Base-by-base conservation (phyloP, 306 rosid species). In the Chamaecrista fasciculata region DNA sequence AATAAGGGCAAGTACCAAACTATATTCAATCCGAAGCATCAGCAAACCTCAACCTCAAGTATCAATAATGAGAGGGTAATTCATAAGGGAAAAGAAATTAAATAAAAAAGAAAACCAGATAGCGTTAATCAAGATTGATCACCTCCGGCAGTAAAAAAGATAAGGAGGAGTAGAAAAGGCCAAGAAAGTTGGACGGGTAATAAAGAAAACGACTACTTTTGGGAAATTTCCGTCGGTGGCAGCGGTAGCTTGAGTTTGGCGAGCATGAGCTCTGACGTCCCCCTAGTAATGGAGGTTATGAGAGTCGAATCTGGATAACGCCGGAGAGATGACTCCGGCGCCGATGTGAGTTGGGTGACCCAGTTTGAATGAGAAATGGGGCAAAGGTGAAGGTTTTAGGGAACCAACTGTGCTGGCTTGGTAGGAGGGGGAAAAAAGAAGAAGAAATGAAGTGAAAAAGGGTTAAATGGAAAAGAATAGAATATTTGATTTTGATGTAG, bases 361-460 rank as follows among this genome's bases (percentile, higher is more conserved):
- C 33, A 9, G 72, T 49, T 50, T 81, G 49, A 78, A 82, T 1
- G 86, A 82, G 53, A 78, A 85, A 67, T 82, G 81, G 16, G 12
- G 5, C 8, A 14, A 31, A 19, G 14, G 39, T 11, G 4, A 2
- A 44, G n/a, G 55, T 26, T 49, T 20, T 18, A 29, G 20, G 24
- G 18, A 33, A 11, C 44, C 9, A 16, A 33, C 26, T 3, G 64
- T 58, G 44, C 11, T 33, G 26, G 9, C 28, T 31, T 33, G 26
- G 26, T 3, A 5, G 43, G 63, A 31, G 16, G n/a, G 44, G 25
- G 3, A n/a, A 7, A 16, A 15, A 57, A 29, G 40, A 57, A 14
- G 8, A 20, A 40, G 39, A n/a, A n/a, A n/a, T n/a, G n/a, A n/a
- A 28, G 42, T 57, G 63, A 16, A 31, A 8, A 57, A 20, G 42